phyloP scores from a whole-genome alignment of 2,329 filamentous ascomycete species.

The Fusarium ramigenum region DNA sequence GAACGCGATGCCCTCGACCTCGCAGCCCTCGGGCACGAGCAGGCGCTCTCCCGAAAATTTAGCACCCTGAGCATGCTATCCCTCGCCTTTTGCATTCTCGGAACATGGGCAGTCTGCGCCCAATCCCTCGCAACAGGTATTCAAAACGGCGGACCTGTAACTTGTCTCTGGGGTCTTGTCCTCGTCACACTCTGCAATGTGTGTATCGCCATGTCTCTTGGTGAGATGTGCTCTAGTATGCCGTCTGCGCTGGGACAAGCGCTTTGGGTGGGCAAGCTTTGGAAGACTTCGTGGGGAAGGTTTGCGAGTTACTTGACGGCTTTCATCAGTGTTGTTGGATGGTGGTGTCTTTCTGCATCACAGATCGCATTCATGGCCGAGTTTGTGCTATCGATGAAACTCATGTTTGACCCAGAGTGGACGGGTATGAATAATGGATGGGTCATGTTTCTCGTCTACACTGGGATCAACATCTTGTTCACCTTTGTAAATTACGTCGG shows the following conservation, averaged over 20 bases:
- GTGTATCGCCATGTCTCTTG: slow-evolving; percentile 63
- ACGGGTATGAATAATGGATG: slow-evolving; percentile 54
- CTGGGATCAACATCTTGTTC: slow-evolving; percentile 58
- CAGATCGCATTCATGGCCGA: slow-evolving; percentile 67
- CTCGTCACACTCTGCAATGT: slow-evolving; percentile 62
- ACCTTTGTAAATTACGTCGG: slow-evolving; percentile 61
- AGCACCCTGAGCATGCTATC: slow-evolving; percentile 64
- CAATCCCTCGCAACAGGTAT: slow-evolving; percentile 58
- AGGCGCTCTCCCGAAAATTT: slow-evolving; percentile 57
- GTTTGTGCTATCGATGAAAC: slow-evolving; percentile 62
- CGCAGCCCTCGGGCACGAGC: slow-evolving; percentile 51
- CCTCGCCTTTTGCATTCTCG: slow-evolving; percentile 65
- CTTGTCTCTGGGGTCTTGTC: slow-evolving; percentile 63
- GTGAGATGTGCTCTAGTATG: slow-evolving; percentile 66
- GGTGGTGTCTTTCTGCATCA: slow-evolving; percentile 66
- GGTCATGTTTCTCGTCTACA: slow-evolving; percentile 65
- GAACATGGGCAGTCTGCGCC: slow-evolving; percentile 66
- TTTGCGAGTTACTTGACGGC: slow-evolving; percentile 65
- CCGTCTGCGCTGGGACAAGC: slow-evolving; percentile 68
- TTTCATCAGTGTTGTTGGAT: slow-evolving; percentile 68
- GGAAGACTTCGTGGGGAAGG: slow-evolving; percentile 53
- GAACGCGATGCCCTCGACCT: slow-evolving; percentile 45
- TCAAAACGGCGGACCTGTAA: slow-evolving; percentile 61
- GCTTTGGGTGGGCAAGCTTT: slow-evolving; percentile 57
- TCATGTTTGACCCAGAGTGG: slow-evolving; percentile 62